Conservation (phyloP, 2,329 filamentous ascomycete species). For the Monilinia aucupariae region DNA sequence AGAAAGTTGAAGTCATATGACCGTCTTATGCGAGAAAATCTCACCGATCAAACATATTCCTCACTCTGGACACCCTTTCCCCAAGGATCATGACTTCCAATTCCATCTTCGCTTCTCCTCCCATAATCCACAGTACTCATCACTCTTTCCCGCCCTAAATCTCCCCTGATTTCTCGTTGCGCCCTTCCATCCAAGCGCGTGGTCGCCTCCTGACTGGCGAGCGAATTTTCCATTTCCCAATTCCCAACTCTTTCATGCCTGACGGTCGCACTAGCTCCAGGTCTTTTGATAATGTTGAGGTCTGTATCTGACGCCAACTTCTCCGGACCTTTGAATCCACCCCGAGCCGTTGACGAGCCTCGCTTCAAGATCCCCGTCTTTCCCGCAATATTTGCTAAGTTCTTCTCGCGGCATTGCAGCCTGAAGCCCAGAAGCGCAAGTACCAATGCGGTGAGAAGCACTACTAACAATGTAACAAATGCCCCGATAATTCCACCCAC, state of each 20-base stretch:
- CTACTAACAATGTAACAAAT: conserved; percentile 23
- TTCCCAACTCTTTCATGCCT: conserved; percentile 34
- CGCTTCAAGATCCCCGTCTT: conserved; percentile 17
- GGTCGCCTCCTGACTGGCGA: conserved; percentile 10
- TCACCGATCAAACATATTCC: conserved; percentile 26
- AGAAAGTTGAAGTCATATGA: neutral
- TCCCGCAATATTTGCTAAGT: conserved; percentile 1
- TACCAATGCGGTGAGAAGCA: conserved; percentile 18
- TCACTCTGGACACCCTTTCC: conserved; percentile 30
- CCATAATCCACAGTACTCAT: conserved; percentile 26
- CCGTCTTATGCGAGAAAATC: neutral
- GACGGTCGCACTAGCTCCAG: conserved; percentile 23
- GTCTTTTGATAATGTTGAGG: conserved; percentile 24
- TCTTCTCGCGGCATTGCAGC: conserved; percentile 20
- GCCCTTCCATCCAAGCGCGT: conserved; percentile 26
- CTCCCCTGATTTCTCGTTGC: conserved; percentile 17
- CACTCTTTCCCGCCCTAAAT: conserved; percentile 24
- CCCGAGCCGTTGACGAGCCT: conserved; percentile 17
- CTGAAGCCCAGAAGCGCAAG: conserved; percentile 29
- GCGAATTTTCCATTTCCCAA: conserved; percentile 33
- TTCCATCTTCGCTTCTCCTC: conserved; percentile 28
- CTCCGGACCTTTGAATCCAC: conserved; percentile 34
- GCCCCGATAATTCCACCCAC: conserved; percentile 34
- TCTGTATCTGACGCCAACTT: conserved; percentile 33
- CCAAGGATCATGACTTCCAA: conserved; percentile 28